Evolutionary conservation across 495 filamentous ascomycete genomes (phyloP), one percentile per base, ranked within the genome.

Genomic region (Penicillium antarcticum): DNA sequence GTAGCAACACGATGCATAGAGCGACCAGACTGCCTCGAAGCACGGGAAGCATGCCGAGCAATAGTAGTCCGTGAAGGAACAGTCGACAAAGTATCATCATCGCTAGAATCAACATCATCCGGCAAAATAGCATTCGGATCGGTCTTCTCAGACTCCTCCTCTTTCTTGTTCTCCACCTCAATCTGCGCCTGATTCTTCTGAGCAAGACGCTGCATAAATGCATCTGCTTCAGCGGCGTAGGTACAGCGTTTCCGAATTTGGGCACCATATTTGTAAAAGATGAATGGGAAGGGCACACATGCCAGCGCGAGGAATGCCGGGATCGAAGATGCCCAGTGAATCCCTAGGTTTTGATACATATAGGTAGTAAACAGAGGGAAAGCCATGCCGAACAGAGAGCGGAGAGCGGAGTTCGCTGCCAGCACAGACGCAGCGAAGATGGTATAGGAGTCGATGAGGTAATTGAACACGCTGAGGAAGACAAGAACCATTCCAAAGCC

Each of bases 291-390:
- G 0, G 88, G 88, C 38, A 88, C 72, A 61, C 87, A 90, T 6
- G 67, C 73, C 7, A 91, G 58, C 1, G 86, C 77, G 4, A 91
- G 68, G 65, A 91, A 91, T 0, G 86, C 88, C 0, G 87, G 86
- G 40, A 92, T 75, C 0, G 80, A 81, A 13, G 79, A 84, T 1
- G 87, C 88, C 88, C 87, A 91, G 68, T 91, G 86, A 44, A 86
- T 81, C 41, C 88, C 87, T 0, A 92, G 74, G 56, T 82, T 76
- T 4, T 69, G 21, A 66, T 88, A 92, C 84, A 92, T 87, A 43
- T 84, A 69, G 0, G 78, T 81, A 0, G 88, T 91, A 70, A 94
- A 92, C 0, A 94, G 73, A 0, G 88, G 89, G 67, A 94, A 91
- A 0, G 78, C 84, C 32, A 85, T 81, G 42, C 88, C 88, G 55